Percentiles rank a stretch among this genome's conserved stretches.
Evolutionary conservation across 768 basidiomycete genomes (phyloP).

Genomic region (Amyloporia xantha): DNA sequence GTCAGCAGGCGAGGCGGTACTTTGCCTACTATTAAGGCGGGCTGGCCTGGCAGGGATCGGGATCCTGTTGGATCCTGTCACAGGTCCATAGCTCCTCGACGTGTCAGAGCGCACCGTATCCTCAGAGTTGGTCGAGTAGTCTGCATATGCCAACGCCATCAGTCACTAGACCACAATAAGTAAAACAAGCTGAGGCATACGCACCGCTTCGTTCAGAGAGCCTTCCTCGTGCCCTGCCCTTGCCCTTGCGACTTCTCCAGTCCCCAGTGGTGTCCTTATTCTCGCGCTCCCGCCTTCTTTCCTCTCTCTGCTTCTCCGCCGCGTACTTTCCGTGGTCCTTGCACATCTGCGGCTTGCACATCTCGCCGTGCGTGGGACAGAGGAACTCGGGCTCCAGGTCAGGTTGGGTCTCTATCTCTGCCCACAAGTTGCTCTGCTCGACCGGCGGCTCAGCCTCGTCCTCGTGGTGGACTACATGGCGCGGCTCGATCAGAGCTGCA

Average conservation of each 20-base stretch:
- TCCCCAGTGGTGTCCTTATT: no score
- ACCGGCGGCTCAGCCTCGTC: no score
- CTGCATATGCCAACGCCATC: no score
- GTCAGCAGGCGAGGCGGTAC: no score
- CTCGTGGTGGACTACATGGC: no score
- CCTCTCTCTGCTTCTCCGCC: neutral
- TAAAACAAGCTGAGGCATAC: no score
- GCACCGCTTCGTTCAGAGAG: no score
- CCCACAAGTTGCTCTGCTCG: neutral
- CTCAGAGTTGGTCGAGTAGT: no score
- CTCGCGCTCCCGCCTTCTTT: neutral
- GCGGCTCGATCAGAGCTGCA: no score
- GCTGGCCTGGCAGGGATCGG: neutral
- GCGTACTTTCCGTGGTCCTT: neutral
- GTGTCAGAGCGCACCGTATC: neutral
- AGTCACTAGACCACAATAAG: no score
- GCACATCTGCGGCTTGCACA: neutral
- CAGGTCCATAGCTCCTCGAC: neutral
- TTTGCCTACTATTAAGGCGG: neutral
- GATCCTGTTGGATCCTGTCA: neutral
- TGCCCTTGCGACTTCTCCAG: neutral
- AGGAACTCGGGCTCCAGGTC: neutral
- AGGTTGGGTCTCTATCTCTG: neutral
- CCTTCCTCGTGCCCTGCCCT: neutral
- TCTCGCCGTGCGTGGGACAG: neutral